Base-by-base conservation (phyloP, 2,329 filamentous ascomycete species). In the Conoideocrella luteorostrata region DNA sequence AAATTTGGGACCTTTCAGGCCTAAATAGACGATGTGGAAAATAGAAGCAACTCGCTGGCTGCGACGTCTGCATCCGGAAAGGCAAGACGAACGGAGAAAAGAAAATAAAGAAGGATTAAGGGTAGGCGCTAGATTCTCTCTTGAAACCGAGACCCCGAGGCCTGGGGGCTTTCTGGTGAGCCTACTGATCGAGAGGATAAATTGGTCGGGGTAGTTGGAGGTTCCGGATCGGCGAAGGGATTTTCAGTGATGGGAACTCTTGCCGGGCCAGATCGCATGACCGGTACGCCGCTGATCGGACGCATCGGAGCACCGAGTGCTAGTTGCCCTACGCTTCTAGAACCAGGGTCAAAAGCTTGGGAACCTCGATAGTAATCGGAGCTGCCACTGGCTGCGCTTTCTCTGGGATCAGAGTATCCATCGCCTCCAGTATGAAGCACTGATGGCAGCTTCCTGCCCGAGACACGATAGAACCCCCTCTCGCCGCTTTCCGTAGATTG, bases 261-360 rank as follows among this genome's bases (percentile, higher is more conserved):
- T 15, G 75, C 79, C 13, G 82, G 82, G n/a, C 82, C 77, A n/a
- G 77, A 73, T 48, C 80, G 71, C 56, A 81, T 73, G 24, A 81
- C 67, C n/a, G 75, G 72, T 4, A 80, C 64, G 9, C 78, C 77
- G 54, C 78, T 81, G 43, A 77, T 71, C 23, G 76, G 76, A 36
- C 77, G 70, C 75, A 80, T 80, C 5, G 77, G 75, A 7, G 70
- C 65, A 15, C 77, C 77, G 9, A 80, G 64, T 7, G 77, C 71
- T 26, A 80, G 61, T 44, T 69, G 68, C 34, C 56, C 64, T 9
- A 63, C 53, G 33, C 62, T 49, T 47, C 58, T 48, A 41, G 56
- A 48, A 34, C 56, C 50, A 22, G 67, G 60, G 9, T 65, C 60
- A 47, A 70, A 72, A 20, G 67, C 66, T 43, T 71, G 67, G 4